Evolutionary conservation across 2,329 filamentous ascomycete species (phyloP), one percentile per base, ranked within the genome.

Genomic region (Exophiala viscosa): DNA sequence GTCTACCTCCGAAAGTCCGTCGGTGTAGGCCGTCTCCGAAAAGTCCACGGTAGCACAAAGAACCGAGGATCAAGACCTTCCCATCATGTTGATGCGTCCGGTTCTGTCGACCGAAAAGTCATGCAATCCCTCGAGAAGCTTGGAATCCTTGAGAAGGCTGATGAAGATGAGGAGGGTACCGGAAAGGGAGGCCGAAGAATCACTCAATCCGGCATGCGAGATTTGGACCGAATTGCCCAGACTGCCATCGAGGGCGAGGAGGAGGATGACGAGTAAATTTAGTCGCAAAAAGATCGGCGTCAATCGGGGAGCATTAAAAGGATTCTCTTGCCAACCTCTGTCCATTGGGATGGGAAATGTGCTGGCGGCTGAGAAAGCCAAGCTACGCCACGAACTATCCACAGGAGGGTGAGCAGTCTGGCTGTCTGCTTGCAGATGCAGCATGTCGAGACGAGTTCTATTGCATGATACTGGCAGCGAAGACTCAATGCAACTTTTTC

Each of bases 1-100:
- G 86, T 99, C 82, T 99, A 99, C 84, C 83, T 99, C 76, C 88
- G 93, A 81, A 99, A 99, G 85, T 96, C 91, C 62, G 91, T 99
- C 73, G 93, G 93, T 83, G 90, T 99, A 67, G 93, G 93, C 78
- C 90, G 93, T 73, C 86, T 99, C 68, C 88, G 92, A 77, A 96
- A 95, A 82, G 88, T 87, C 64, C 93, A 99, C 85, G 93, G 90
- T 69, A 87, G 84, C 67, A 87, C 88, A 81, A 96, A 95, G 86
- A 99, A 97, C 87, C 90, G 93, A 68, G 93, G 93, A 69, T 84
- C 84, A 67, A 84, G 87, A 66, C 93, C 93, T 73, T 89, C 85
- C 63, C 86, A 95, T 79, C 93, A 99, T 84, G 89, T 96, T 69
- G 88, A 96, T 73, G 93, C 91, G 75, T 91, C 86, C 66, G 92